Conservation (phyloP, 306 rosid species). For the Casuarina cunninghamiana region DNA sequence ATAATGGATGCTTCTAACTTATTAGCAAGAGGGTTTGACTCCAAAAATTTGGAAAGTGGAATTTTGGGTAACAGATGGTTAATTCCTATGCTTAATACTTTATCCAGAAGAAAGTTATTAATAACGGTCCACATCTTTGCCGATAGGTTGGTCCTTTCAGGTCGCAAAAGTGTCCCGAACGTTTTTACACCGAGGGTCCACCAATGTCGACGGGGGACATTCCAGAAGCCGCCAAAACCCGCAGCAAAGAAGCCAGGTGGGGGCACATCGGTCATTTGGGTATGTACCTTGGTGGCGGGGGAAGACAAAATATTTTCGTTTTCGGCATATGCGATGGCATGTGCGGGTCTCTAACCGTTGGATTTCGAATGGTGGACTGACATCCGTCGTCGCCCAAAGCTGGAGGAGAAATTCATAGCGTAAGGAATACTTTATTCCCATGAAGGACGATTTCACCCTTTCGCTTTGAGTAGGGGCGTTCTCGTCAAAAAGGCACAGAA, state of each 20-base stretch:
- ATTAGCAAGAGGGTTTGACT: too few relatives aligned
- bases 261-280: constrained; percentile 3
- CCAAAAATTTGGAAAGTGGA: not conserved
- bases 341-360: not conserved
- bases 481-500: too few relatives aligned
- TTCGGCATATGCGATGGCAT: not conserved
- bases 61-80: not conserved
- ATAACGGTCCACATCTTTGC: not conserved
- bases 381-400: not conserved
- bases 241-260: not conserved
- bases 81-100: not conserved
- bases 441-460: constrained; percentile 17
- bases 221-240: constrained; percentile 30
- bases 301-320: too few relatives aligned
- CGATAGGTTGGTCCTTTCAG: constrained; percentile 11
- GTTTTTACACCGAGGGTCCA: not conserved
- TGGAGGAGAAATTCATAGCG: not conserved
- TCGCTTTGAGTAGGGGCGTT: not conserved
- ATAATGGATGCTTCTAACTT: too few relatives aligned
- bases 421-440: not conserved
- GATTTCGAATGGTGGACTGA: too few relatives aligned
- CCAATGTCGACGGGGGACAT: not conserved
- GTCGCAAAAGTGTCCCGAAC: not conserved
- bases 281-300: too few relatives aligned
- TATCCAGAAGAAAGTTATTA: too few relatives aligned